Evolutionary conservation across 352 stramenopile genomes (phyloP).

Genomic region (Globisporangium cystogenes): DNA sequence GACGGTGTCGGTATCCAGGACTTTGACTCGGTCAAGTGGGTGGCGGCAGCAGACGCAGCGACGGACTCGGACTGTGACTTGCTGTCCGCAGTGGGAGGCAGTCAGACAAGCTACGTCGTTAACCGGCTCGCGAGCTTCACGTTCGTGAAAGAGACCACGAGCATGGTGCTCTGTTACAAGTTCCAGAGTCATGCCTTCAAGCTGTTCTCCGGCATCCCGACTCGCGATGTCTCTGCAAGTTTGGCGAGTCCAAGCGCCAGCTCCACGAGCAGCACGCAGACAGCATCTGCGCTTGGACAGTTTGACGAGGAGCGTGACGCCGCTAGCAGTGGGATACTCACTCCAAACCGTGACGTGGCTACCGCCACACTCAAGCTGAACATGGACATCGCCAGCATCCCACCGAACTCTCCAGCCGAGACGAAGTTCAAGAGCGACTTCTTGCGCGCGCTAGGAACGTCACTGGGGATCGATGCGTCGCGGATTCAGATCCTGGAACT

Average conservation of each 20-base stretch:
- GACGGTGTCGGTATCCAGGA: slow-evolving; percentile 49
- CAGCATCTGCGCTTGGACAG: slow-evolving; percentile 3
- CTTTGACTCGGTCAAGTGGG: slow-evolving; percentile 61
- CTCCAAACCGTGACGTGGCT: slow-evolving; percentile 38
- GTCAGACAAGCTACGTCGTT: slow-evolving; percentile 25
- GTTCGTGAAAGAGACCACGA: slow-evolving; percentile 29
- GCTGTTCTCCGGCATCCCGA: slow-evolving; percentile 32
- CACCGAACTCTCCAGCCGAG: slow-evolving; percentile 41
- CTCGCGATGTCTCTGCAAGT: slow-evolving; percentile 26
- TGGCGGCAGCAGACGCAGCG: slow-evolving; percentile 15
- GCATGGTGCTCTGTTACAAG: slow-evolving; percentile 55
- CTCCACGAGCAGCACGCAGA: slow-evolving; percentile 4
- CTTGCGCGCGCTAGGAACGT: slow-evolving; percentile 20
- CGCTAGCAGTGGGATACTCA: slow-evolving; percentile 26
- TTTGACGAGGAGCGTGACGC: slow-evolving; percentile 28
- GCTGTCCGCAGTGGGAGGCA: slow-evolving; percentile 34
- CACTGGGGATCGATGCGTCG: slow-evolving; percentile 39
- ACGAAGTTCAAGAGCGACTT: slow-evolving; percentile 44
- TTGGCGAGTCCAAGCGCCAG: slow-evolving; percentile 1
- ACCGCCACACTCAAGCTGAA: slow-evolving; percentile 46
- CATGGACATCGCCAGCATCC: slow-evolving; percentile 53
- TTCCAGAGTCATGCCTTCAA: slow-evolving; percentile 51
- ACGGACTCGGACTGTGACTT: slow-evolving; percentile 36
- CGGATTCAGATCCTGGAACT: slow-evolving; percentile 49
- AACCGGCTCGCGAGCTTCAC: slow-evolving; percentile 31